Evolutionary conservation across 2,329 filamentous ascomycete species (phyloP).

Genomic region (Aureobasidium sp.): DNA sequence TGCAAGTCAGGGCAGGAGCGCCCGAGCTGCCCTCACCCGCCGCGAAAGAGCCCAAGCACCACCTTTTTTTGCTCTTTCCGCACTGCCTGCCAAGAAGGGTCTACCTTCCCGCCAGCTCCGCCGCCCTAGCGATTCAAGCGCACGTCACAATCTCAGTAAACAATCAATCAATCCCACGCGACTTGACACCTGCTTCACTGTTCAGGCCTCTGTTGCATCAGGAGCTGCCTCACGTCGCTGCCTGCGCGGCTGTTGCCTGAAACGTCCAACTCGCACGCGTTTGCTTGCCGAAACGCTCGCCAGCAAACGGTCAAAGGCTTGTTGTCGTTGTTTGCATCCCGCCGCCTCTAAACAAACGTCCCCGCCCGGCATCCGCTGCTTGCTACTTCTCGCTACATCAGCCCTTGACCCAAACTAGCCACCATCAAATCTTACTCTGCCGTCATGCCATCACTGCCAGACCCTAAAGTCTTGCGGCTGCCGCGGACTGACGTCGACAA

Average conservation of each 20-base stretch:
- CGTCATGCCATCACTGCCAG: constrained; percentile 18
- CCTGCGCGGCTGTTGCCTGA: constrained; percentile 9
- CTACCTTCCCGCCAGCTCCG: neutral
- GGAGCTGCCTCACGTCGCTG: constrained; percentile 1
- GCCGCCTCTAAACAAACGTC: constrained; percentile 12
- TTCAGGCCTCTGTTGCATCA: neutral
- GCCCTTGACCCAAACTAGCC: constrained; percentile 7
- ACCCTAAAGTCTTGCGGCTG: constrained; percentile 48
- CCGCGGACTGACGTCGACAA: constrained; percentile 40
- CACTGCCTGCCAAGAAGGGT: constrained; percentile 6
- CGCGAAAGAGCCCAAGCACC: neutral
- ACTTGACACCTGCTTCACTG: neutral
- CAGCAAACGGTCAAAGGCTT: constrained; percentile 5
- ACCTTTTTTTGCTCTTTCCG: constrained; percentile 8
- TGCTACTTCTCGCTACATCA: neutral
- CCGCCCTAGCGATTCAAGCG: neutral
- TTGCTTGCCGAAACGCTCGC: constrained; percentile 10
- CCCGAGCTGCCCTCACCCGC: neutral
- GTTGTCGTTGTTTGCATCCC: constrained; percentile 14
- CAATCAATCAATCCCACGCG: constrained; percentile 12
- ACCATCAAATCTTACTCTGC: constrained; percentile 15
- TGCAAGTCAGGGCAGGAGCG: constrained; percentile 1
- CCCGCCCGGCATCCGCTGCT: neutral
- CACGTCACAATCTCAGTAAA: constrained; percentile 15
- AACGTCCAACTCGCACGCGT: constrained; percentile 5